These are phyloP conservation scores for Lachancea lanzarotensis DNA, from an alignment of 805 yeast genomes.

Conservation along the genomic window DNA sequence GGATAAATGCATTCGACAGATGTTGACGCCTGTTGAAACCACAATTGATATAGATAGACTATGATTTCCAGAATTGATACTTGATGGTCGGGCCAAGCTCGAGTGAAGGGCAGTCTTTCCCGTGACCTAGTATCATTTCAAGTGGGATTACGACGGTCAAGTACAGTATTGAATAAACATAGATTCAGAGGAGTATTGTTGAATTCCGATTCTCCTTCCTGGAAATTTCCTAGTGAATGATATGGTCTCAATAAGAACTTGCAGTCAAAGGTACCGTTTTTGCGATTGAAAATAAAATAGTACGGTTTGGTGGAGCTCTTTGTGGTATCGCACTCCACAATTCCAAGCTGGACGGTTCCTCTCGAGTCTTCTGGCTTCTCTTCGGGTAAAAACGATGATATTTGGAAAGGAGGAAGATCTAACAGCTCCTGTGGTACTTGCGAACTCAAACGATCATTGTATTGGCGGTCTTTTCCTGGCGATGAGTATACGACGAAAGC, in stretches of 20 bases:
- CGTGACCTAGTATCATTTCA: slow-evolving; percentile 4
- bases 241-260: slow-evolving; percentile 23
- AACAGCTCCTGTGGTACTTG: slow-evolving; percentile 20
- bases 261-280: slow-evolving; percentile 12
- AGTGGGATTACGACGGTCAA: slow-evolving; percentile 27
- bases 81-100: not conserved
- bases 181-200: slow-evolving; percentile 29
- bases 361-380: not conserved
- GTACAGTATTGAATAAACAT: slow-evolving; percentile 26
- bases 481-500: slow-evolving; percentile 24
- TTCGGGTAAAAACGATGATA: slow-evolving; percentile 25
- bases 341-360: slow-evolving; percentile 5
- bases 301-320: not conserved
- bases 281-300: slow-evolving; percentile 21
- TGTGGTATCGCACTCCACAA: not conserved
- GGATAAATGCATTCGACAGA: slow-evolving; percentile 23
- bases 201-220: slow-evolving; percentile 17
- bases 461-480: slow-evolving; percentile 9
- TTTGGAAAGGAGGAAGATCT: slow-evolving; percentile 29
- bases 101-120: no score
- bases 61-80: not conserved
- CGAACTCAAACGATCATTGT: slow-evolving; percentile 1
- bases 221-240: slow-evolving; percentile 23
- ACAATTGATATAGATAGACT: slow-evolving; percentile 30
- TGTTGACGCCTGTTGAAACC: slow-evolving; percentile 24